Conservation (phyloP, 345 rosid genomes). For the Brassica cretica region DNA sequence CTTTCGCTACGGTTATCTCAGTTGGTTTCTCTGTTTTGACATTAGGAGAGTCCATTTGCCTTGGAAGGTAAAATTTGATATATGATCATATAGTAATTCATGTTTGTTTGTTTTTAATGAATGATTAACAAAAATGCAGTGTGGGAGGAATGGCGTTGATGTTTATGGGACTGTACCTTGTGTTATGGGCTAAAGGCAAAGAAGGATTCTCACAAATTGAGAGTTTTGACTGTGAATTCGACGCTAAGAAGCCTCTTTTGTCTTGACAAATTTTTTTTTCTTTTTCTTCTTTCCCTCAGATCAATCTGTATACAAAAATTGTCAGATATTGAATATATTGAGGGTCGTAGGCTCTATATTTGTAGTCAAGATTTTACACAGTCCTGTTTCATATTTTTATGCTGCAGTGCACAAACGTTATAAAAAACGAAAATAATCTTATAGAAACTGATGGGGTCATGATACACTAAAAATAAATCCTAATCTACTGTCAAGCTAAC, state of each 20-base stretch:
- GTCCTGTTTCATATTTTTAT: neutral
- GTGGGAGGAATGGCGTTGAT: slow-evolving; percentile 77
- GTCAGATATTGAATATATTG: neutral
- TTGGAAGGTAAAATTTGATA: slow-evolving; percentile 63
- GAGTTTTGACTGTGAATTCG: slow-evolving; percentile 49
- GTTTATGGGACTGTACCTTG: slow-evolving; percentile 76
- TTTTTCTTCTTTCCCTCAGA: neutral
- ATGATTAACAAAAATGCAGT: slow-evolving; percentile 48
- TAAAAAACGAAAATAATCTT: neutral
- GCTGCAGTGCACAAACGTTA: slow-evolving; percentile 5
- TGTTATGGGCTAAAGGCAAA: slow-evolving; percentile 94
- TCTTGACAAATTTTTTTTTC: slow-evolving; percentile 34
- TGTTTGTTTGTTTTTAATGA: neutral
- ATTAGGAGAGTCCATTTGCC: slow-evolving; percentile 56
- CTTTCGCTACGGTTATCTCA: slow-evolving; percentile 66
- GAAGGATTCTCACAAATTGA: slow-evolving; percentile 47
- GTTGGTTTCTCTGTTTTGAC: slow-evolving; percentile 60
- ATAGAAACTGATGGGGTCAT: neutral
- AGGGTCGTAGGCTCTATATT: neutral
- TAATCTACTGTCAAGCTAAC: too few species aligned
- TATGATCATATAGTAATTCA: neutral
- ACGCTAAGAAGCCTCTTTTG: slow-evolving; percentile 67
- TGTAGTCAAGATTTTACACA: slow-evolving; percentile 1
- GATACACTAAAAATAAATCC: too few species aligned
- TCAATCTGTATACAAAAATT: neutral